These are phyloP conservation scores for Backusella tarrabulga DNA, from an alignment of 192 early-diverging fungal species.

Conservation along the genomic window DNA sequence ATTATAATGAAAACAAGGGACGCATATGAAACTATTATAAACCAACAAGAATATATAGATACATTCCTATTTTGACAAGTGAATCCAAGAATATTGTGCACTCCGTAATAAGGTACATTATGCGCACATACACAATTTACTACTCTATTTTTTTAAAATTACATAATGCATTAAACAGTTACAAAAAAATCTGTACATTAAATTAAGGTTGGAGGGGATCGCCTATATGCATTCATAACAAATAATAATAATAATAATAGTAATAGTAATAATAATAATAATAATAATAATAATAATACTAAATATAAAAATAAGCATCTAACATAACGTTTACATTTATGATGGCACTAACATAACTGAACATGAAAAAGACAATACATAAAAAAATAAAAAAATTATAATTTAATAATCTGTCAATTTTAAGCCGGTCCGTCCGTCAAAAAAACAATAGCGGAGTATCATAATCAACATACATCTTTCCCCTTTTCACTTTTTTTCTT, in stretches of 20 bases:
- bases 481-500: not conserved
- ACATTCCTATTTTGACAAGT: not conserved
- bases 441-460: not conserved
- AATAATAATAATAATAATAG: not conserved
- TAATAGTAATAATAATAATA: not conserved
- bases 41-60: not conserved
- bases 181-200: not conserved
- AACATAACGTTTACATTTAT: not conserved
- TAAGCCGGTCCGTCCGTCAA: not conserved
- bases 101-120: not conserved
- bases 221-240: not conserved
- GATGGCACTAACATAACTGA: not conserved
- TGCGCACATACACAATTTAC: not conserved
- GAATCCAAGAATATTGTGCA: not conserved
- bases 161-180: not conserved
- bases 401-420: constrained; percentile 1
- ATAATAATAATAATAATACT: not conserved
- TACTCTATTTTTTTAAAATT: not conserved
- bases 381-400: no score
- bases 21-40: not conserved
- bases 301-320: not conserved
- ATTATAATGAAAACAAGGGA: no score
- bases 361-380: no score
- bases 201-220: not conserved
- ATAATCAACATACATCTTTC: constrained; percentile 5